Evolutionary conservation across 257 asterid species (phyloP), one percentile per base, ranked within the genome.

Genomic region (Nicotiana knightiana): DNA sequence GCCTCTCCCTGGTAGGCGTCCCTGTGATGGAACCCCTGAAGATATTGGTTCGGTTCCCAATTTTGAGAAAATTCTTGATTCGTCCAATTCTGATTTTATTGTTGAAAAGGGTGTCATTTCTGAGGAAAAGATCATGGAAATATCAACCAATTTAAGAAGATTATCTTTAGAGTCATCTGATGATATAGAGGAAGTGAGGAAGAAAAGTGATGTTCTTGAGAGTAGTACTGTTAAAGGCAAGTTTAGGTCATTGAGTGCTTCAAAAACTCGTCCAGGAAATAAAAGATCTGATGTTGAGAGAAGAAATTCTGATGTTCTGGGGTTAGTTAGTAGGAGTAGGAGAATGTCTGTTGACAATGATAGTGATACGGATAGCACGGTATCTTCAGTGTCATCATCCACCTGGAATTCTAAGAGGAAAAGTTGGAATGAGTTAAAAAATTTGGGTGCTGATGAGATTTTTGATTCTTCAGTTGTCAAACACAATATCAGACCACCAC

Each of bases 351-450:
- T 67, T 21, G 90, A 85, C 48, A 86, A 87, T 75, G 92, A 91
- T 83, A 85, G 92, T 17, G 94, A 91, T 85, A 83, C 85, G 3
- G 94, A 89, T 64, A 84, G 93, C 71, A 79, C 84, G 24, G 2
- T 82, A 18, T 91, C 92, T 2, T 87, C 87, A 9, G 55, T 84
- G 4, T 86, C 91, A 5, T 82, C 89, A 9, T 73, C 80, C 4
- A 57, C 77, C 5, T 77, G 63, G 12, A 57, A 81, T 3, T 81
- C 90, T 9, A 92, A 85, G 89, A 82, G 98, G 81, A 87, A 92
- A 82, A 92, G 97, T 90, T 93, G 98, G 98, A 88, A 83, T 4
- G 91, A 89, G 46, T 88, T 94, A 0, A 95, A 92, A n/a, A 86
- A 88, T 51, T 68, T 87, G 58, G 89, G 88, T 37, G 87, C 84